Conservation (phyloP, 2,329 filamentous ascomycete species). For the Diaporthe nobilis region DNA sequence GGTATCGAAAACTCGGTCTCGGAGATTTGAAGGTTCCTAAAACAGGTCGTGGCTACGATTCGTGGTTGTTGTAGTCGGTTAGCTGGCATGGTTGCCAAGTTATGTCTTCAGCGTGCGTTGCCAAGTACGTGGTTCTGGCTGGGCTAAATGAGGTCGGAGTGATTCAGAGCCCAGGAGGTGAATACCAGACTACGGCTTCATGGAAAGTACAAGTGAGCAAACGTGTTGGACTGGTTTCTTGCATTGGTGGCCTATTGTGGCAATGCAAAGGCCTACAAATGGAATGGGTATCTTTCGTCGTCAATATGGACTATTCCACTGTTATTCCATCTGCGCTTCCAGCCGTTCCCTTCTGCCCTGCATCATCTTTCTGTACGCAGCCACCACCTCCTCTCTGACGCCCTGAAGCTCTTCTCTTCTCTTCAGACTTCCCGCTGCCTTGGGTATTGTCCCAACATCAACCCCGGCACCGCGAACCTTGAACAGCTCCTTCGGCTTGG, state of each 20-base stretch:
- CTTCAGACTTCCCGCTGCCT: conserved; percentile 77
- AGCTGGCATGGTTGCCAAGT: background rate
- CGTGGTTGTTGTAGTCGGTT: background rate
- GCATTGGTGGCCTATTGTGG: background rate
- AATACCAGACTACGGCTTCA: background rate
- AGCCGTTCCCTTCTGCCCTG: conserved; percentile 58
- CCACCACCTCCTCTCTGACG: conserved; percentile 78
- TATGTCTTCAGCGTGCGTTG: background rate
- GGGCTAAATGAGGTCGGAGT: background rate
- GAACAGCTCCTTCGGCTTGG: conserved; percentile 74
- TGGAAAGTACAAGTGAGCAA: background rate
- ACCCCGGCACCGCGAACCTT: conserved; percentile 75
- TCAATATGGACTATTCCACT: background rate
- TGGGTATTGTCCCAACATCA: conserved; percentile 78
- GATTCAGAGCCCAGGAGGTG: background rate
- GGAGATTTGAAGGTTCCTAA: background rate
- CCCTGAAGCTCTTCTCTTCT: conserved; percentile 80
- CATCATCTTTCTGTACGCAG: conserved; percentile 81
- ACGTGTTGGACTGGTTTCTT: background rate
- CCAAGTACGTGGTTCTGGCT: background rate
- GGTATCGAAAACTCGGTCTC: too few species aligned
- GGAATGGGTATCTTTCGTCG: conserved; percentile 19
- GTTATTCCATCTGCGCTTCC: background rate
- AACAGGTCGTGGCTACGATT: background rate
- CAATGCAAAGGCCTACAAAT: background rate